Evolutionary conservation across 371 early-diverging fungal genomes (phyloP), one percentile per base, ranked within the genome.

Genomic region (Coemansia sp.): DNA sequence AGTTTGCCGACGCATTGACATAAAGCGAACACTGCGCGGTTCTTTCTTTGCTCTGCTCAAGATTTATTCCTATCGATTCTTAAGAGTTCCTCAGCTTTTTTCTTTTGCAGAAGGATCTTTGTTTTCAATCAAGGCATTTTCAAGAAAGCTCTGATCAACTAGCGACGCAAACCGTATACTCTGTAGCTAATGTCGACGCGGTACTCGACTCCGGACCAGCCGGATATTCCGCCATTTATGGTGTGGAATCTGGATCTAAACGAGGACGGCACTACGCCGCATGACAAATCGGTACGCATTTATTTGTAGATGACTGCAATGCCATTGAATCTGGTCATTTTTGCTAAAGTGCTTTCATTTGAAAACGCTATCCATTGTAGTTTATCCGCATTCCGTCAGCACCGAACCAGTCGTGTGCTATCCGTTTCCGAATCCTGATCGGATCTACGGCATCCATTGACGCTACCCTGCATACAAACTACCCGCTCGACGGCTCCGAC

Each of bases 351-450:
- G 5, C n/a, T 13, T 26, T 29, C 40, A 14, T 10, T 45, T 16
- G 7, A n/a, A 27, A 62, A 8, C 40, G 21, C 13, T 18, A 3
- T 24, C n/a, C 11, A 22, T 37, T 66, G 31, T 82, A 92, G 92
- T 91, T 89, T 72, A 78, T 89, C 57, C 88, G 95, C 22, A 84
- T 95, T 37, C 93, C 94, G 50, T 88, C 94, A 22, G 64, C 62
- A 37, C 86, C 87, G 6, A 70, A 76, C 37, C 77, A 77, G 4
- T 84, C 88, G 8, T 90, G 89, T 59, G 80, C 85, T 31, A 80
- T 96, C 54, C 88, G 94, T 4, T 91, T 94, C 78, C 85, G 88
- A 39, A 72, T 95, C n/a, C 84, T 88, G 52, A 83, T 90, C 16
- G 97, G 95, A 37, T 85, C 91, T 2, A 70, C 85, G 39, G 93